These are phyloP conservation scores for Backusella parvicylindrica DNA, from an alignment of 192 early-diverging fungal species.

Conservation along the genomic window DNA sequence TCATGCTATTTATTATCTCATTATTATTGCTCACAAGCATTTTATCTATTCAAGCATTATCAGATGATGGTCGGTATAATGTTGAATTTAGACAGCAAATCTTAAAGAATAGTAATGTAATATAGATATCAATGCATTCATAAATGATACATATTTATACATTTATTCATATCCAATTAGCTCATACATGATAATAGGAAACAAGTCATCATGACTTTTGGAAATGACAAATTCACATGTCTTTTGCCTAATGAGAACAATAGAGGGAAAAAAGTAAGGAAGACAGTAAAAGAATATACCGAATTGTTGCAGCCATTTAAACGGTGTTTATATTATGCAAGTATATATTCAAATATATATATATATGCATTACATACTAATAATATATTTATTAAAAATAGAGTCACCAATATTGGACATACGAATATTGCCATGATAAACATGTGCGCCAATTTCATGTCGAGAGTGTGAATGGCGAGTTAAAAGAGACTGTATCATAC, in stretches of 20 bases:
- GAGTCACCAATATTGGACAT: conserved; percentile 68
- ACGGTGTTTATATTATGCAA: conserved; percentile 45
- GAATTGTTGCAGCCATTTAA: conserved; percentile 50
- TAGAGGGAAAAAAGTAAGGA: conserved; percentile 11
- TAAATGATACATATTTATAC: background rate
- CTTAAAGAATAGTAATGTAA: background rate
- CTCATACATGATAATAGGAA: background rate
- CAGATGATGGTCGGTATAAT: background rate
- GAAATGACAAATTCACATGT: background rate
- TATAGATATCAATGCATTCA: background rate
- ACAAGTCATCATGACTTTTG: background rate
- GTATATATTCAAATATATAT: background rate
- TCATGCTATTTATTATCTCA: background rate
- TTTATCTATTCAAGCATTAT: background rate
- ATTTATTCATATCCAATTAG: background rate
- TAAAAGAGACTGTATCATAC: background rate
- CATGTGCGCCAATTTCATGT: conserved; percentile 31
- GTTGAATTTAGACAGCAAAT: background rate
- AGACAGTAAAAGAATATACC: conserved; percentile 35
- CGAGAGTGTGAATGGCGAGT: background rate
- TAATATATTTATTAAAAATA: background rate
- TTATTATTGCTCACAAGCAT: background rate
- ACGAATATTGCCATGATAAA: conserved; percentile 77
- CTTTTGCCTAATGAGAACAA: conserved; percentile 10
- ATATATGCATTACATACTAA: background rate